A percentile compares a stretch with the other conserved stretches of the same genome.
Evolutionary conservation across 768 basidiomycete species (phyloP).

Genomic region (Pleurotus tuoliensis): DNA sequence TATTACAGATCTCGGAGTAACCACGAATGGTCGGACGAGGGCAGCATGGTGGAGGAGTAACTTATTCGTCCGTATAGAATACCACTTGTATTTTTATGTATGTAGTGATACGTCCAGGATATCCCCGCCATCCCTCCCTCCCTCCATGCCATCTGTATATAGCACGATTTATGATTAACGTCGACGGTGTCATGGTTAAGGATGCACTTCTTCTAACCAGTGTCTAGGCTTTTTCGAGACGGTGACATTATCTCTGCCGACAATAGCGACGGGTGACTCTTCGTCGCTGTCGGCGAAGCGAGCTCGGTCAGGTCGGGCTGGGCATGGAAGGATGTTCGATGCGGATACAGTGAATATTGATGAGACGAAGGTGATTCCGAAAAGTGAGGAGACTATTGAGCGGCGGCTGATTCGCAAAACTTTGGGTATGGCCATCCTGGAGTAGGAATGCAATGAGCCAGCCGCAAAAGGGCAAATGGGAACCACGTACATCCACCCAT

Average conservation of each 20-base stretch:
- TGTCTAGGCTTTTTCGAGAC: constrained; percentile 61
- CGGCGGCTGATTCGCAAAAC: constrained; percentile 63
- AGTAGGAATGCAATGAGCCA: constrained; percentile 14
- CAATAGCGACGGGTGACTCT: constrained; percentile 15
- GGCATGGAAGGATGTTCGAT: constrained; percentile 76
- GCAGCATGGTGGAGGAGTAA: neutral
- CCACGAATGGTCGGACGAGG: constrained; percentile 6
- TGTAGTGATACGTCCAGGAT: neutral
- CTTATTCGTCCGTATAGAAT: constrained; percentile 4
- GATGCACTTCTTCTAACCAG: constrained; percentile 78
- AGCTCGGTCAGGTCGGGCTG: constrained; percentile 55
- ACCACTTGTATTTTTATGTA: constrained; percentile 7
- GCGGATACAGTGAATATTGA: constrained; percentile 78
- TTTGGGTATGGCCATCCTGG: constrained; percentile 57
- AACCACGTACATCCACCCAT: constrained; percentile 12
- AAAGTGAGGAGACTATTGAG: constrained; percentile 72
- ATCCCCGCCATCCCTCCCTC: neutral
- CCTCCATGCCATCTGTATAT: neutral
- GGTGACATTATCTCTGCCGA: constrained; percentile 35
- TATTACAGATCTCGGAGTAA: constrained; percentile 29
- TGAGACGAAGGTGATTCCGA: constrained; percentile 76
- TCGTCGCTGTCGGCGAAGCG: constrained; percentile 56
- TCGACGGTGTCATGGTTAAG: constrained; percentile 17
- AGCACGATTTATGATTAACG: neutral
- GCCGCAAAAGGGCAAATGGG: neutral